Percentiles rank a stretch among this genome's conserved stretches.
Evolutionary conservation across 1,284 basidiomycete genomes (phyloP).

Genomic region (Porodaedalea pini): DNA sequence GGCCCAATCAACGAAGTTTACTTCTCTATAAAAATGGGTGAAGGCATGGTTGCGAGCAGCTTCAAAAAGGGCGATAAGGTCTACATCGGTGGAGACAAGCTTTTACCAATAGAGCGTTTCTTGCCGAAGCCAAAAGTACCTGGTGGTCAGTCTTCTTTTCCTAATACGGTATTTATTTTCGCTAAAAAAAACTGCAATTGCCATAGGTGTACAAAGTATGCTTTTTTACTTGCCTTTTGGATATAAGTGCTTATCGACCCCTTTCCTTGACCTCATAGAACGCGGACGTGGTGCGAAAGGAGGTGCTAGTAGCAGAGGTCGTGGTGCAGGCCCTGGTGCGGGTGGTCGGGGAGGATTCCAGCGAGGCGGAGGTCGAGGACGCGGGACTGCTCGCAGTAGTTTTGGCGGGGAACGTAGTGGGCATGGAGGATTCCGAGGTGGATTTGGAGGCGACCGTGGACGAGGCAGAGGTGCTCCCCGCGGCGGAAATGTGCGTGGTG

Average conservation of each 20-base stretch:
- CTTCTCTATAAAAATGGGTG: constrained; percentile 97
- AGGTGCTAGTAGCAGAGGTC: constrained; percentile 35
- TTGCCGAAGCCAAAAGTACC: constrained; percentile 91
- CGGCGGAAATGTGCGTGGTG: constrained; percentile 2
- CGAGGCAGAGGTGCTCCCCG: constrained; percentile 6
- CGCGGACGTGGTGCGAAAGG: constrained; percentile 47
- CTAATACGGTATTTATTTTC: constrained; percentile 16
- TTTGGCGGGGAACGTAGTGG: constrained; percentile 31
- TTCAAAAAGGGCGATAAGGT: constrained; percentile 99
- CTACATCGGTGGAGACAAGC: constrained; percentile 94
- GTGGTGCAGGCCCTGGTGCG: constrained; percentile 34
- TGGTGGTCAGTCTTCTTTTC: constrained; percentile 50
- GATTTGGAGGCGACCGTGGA: constrained; percentile 23
- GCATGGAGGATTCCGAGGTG: constrained; percentile 28
- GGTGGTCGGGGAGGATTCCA: constrained; percentile 43
- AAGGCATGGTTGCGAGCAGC: constrained; percentile 92
- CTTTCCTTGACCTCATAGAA: constrained; percentile 41
- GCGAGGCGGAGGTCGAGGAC: constrained; percentile 38
- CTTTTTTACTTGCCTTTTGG: not conserved
- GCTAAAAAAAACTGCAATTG: constrained; percentile 2
- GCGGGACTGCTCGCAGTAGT: constrained; percentile 38
- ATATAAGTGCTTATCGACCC: not conserved
- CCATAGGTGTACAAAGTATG: constrained; percentile 20
- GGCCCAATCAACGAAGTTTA: constrained; percentile 99
- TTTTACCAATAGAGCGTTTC: constrained; percentile 95